Conservation (phyloP, 208 protist genomes). For the Acanthamoeba quina region DNA sequence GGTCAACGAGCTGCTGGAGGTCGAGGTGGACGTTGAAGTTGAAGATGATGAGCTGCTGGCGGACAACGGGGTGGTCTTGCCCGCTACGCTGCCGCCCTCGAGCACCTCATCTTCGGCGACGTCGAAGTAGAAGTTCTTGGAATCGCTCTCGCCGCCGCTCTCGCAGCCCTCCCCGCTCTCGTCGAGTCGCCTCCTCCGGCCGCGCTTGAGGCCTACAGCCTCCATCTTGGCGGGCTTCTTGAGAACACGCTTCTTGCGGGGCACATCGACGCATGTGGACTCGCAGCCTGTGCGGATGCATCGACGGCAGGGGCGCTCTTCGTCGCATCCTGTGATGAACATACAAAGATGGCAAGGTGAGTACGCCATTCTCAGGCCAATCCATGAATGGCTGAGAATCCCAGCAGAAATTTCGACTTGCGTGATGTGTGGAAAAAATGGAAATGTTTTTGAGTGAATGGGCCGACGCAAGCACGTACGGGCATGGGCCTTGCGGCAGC, state of each 20-base stretch:
- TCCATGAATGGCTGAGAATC: too few relatives aligned
- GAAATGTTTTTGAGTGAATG: not conserved
- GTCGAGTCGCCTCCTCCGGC: not conserved
- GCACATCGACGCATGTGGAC: conserved; percentile 1
- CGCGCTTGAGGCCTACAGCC: not conserved
- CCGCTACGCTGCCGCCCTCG: not conserved
- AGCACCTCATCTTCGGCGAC: not conserved
- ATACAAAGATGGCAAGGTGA: not conserved
- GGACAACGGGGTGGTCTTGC: not conserved
- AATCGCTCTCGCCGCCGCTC: conserved; percentile 17
- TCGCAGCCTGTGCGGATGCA: not conserved
- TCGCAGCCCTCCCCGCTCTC: conserved; percentile 8
- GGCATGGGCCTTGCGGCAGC: not conserved
- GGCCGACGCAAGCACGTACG: not conserved
- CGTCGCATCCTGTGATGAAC: not conserved
- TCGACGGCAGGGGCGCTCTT: not conserved
- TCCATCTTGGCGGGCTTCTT: not conserved
- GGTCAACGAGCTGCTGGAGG: not conserved
- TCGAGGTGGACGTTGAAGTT: not conserved
- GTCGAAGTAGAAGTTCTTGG: not conserved
- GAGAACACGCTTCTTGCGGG: not conserved
- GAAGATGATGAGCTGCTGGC: not conserved
- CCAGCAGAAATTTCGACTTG: not conserved
- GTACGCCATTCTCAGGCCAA: not conserved
- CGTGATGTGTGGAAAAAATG: not conserved